Evolutionary conservation across 169 alveolate species (phyloP).

Genomic region (Hepatocystis sp.): DNA sequence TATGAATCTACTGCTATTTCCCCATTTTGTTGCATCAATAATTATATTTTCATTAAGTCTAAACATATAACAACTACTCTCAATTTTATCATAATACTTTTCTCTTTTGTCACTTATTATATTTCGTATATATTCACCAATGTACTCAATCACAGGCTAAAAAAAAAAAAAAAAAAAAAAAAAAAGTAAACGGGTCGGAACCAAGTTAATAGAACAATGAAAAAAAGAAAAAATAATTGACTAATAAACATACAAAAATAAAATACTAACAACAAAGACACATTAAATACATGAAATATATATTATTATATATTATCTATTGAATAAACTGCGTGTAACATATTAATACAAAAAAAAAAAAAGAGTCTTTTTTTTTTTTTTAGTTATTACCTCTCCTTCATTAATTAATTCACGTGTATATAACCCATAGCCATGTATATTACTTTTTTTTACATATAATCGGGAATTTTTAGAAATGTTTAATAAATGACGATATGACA

Average conservation of each 20-base stretch:
- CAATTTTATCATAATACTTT: conserved; percentile 81
- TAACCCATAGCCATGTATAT: conserved; percentile 95
- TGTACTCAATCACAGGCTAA: conserved; percentile 95
- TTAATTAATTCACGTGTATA: conserved; percentile 91
- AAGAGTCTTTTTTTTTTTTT: no score
- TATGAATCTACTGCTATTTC: conserved; percentile 96
- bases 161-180: not conserved
- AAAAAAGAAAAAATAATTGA: not conserved
- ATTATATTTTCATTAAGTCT: conserved; percentile 94
- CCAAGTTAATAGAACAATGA: no score
- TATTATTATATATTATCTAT: no score
- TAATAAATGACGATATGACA: conserved; percentile 83
- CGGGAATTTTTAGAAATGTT: conserved; percentile 85
- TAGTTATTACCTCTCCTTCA: conserved; percentile 92
- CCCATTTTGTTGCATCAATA: conserved; percentile 97
- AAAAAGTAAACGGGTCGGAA: no score
- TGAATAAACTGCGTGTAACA: no score
- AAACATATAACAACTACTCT: conserved; percentile 89
- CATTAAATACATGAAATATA: conserved; percentile 1
- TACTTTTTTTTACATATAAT: conserved; percentile 84
- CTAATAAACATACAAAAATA: not conserved
- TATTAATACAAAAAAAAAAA: no score
- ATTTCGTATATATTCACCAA: conserved; percentile 92
- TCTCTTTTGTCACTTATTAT: conserved; percentile 83
- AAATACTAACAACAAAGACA: not conserved